phyloP scores from a whole-genome alignment of 2,329 filamentous ascomycete genomes.

The Zasmidium citrigriseum region DNA sequence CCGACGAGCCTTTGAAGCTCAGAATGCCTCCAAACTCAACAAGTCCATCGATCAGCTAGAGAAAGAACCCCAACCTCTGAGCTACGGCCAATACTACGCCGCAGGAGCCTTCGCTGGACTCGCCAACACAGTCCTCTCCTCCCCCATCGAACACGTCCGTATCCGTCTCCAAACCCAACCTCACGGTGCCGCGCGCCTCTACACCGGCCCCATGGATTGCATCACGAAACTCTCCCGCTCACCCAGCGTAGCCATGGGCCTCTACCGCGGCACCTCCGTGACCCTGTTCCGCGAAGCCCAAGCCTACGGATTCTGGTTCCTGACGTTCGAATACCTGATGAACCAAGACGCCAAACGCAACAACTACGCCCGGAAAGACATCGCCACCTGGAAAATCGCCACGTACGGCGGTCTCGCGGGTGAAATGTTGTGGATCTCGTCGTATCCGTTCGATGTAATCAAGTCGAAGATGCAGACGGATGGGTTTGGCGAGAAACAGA shows the following conservation, averaged over 20 bases:
- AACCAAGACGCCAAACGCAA: conserved; percentile 82
- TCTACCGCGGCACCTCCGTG: conserved; percentile 86
- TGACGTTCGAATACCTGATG: conserved; percentile 95
- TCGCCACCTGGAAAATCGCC: conserved; percentile 83
- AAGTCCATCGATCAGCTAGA: conserved; percentile 35
- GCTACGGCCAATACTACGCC: conserved; percentile 84
- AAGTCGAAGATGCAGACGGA: conserved; percentile 99
- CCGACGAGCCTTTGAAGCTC: conserved; percentile 78
- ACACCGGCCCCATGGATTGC: conserved; percentile 85
- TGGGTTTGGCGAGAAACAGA: conserved; percentile 72
- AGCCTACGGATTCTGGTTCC: conserved; percentile 95
- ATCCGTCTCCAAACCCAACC: conserved; percentile 96
- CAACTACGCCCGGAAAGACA: conserved; percentile 70
- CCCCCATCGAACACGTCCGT: conserved; percentile 93
- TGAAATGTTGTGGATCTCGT: conserved; percentile 88
- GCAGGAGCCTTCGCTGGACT: conserved; percentile 91
- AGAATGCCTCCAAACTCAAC: conserved; percentile 55
- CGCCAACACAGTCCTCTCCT: conserved; percentile 83
- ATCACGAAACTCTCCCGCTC: conserved; percentile 75
- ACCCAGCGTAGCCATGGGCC: conserved; percentile 67
- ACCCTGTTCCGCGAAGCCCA: conserved; percentile 87
- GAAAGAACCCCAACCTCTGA: conserved; percentile 51
- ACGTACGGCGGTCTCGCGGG: conserved; percentile 91
- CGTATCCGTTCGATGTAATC: conserved; percentile 94
- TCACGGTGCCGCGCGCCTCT: conserved; percentile 76